Percentiles rank a stretch among this genome's conserved stretches.
phyloP scores from a whole-genome alignment of 2,329 filamentous ascomycete genomes.

The Aspergillus tanneri region DNA sequence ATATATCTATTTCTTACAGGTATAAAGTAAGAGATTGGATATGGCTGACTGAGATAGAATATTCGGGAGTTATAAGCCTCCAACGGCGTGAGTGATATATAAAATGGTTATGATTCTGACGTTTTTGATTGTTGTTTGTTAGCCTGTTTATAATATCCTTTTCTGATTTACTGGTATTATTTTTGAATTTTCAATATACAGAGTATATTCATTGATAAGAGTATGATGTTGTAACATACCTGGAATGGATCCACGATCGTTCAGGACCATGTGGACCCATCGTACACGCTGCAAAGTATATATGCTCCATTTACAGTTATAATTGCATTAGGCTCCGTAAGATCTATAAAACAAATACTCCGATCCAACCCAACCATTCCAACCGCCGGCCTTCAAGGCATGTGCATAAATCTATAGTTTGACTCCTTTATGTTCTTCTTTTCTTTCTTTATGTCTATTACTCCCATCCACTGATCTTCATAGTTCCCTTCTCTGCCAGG shows the following conservation, averaged over 20 bases:
- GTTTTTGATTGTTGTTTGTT: background rate
- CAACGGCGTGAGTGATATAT: background rate
- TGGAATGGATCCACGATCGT: background rate
- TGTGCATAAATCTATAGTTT: too few relatives aligned
- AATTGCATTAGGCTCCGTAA: background rate
- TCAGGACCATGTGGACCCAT: background rate
- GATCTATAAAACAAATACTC: too few relatives aligned
- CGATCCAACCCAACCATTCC: background rate
- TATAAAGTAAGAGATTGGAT: too few relatives aligned
- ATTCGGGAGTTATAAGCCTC: too few relatives aligned
- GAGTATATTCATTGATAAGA: background rate
- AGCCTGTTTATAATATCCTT: background rate
- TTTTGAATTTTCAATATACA: background rate
- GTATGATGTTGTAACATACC: too few relatives aligned
- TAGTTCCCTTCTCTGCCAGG: slow-evolving; percentile 76
- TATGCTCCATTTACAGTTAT: background rate
- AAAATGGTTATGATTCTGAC: background rate
- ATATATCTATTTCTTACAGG: background rate
- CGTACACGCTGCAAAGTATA: background rate
- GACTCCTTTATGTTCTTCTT: background rate
- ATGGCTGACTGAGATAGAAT: background rate
- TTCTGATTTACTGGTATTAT: background rate
- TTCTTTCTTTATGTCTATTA: slow-evolving; percentile 19
- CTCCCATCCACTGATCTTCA: slow-evolving; percentile 74
- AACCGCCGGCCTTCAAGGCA: background rate